Conservation (phyloP, 2,329 filamentous ascomycete species). For the Clarireedia homoeocarpa region DNA sequence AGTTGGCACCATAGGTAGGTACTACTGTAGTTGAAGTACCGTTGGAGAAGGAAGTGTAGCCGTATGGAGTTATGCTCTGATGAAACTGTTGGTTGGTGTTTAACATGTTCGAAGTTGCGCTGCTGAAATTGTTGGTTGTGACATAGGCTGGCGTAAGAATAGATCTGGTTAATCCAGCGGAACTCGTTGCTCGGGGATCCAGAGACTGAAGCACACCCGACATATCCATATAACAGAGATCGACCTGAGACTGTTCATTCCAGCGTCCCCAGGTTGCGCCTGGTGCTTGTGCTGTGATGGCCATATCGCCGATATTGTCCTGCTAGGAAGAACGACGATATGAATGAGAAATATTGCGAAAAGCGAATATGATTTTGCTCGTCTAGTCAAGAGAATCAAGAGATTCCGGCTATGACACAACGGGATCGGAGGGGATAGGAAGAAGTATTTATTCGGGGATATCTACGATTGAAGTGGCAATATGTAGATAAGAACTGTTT, state of each 20-base stretch:
- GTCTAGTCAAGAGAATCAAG: neutral
- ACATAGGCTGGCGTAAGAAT: constrained; percentile 41
- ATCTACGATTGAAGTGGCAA: too few species aligned
- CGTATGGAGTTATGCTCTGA: constrained; percentile 36
- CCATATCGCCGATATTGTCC: constrained; percentile 36
- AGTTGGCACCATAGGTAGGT: constrained; percentile 24
- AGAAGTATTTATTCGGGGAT: too few species aligned
- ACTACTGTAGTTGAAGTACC: constrained; percentile 24
- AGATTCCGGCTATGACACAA: neutral
- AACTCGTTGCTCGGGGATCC: constrained; percentile 34
- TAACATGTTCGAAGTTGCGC: constrained; percentile 36
- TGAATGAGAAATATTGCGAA: neutral
- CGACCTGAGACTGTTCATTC: constrained; percentile 36
- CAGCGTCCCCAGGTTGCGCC: constrained; percentile 47
- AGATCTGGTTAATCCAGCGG: constrained; percentile 36
- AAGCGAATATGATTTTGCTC: neutral
- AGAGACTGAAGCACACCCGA: constrained; percentile 40
- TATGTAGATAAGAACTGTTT: neutral
- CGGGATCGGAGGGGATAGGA: too few species aligned
- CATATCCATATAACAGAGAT: constrained; percentile 35
- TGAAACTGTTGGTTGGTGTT: constrained; percentile 28
- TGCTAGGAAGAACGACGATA: constrained; percentile 28
- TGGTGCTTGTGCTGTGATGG: constrained; percentile 39
- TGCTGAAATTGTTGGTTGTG: constrained; percentile 33
- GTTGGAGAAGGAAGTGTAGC: constrained; percentile 32